Conservation (phyloP, 2,329 filamentous ascomycete species). For the Scedosporium minutisporum region DNA sequence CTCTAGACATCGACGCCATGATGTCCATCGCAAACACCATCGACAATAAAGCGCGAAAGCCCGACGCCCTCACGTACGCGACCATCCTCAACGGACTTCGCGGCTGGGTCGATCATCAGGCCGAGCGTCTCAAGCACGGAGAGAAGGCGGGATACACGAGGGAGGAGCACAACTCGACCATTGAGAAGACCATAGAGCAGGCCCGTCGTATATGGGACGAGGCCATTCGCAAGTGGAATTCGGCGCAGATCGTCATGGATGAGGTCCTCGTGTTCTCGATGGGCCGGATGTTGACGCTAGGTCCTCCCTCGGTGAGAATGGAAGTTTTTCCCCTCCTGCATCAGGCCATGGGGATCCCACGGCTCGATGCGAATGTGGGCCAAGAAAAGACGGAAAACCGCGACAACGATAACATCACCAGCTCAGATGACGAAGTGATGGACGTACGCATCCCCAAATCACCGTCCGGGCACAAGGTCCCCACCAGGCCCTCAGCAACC, state of each 20-base stretch:
- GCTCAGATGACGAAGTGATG: neutral
- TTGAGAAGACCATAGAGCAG: slow-evolving; percentile 46
- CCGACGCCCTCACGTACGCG: slow-evolving; percentile 66
- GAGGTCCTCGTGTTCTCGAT: slow-evolving; percentile 72
- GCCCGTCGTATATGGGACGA: slow-evolving; percentile 74
- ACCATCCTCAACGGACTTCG: slow-evolving; percentile 73
- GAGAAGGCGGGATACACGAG: slow-evolving; percentile 17
- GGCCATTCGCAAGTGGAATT: slow-evolving; percentile 64
- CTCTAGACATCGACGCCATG: slow-evolving; percentile 67
- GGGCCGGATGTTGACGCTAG: slow-evolving; percentile 65
- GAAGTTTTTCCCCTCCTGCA: slow-evolving; percentile 68
- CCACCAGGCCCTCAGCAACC: slow-evolving; percentile 8
- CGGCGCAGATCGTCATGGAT: slow-evolving; percentile 62
- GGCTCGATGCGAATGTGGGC: neutral
- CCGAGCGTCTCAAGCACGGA: slow-evolving; percentile 14
- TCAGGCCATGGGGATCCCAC: slow-evolving; percentile 70
- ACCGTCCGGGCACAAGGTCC: neutral
- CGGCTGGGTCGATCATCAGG: slow-evolving; percentile 25
- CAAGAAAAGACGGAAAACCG: neutral
- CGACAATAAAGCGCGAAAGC: slow-evolving; percentile 51
- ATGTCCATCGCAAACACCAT: slow-evolving; percentile 68
- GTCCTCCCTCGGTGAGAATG: slow-evolving; percentile 53
- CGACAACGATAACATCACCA: neutral
- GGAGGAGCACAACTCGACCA: slow-evolving; percentile 15
- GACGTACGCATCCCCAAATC: slow-evolving; percentile 11